A percentile compares a stretch with the other conserved stretches of the same genome.
Conservation (phyloP, 768 basidiomycete genomes). For the Mycena leptocephala region DNA sequence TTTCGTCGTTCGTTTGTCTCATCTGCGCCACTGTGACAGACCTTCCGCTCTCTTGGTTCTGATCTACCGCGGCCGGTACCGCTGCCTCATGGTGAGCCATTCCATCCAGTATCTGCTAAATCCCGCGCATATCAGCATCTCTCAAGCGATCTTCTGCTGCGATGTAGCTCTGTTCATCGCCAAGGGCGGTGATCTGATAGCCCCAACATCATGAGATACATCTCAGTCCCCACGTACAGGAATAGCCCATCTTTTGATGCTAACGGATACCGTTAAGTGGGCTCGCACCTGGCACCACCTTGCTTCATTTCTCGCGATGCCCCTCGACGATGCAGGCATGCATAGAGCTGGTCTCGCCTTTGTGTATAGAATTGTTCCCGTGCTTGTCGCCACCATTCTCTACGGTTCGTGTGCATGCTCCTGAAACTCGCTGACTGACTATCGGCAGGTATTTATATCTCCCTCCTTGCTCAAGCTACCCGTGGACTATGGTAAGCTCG, state of each 20-base stretch:
- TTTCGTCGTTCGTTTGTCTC: no score
- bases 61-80: no score
- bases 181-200: constrained; percentile 6
- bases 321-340: constrained; percentile 16
- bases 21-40: background rate
- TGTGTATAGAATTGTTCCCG: constrained; percentile 7
- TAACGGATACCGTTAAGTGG: background rate
- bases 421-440: constrained; percentile 3
- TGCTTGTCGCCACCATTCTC: constrained; percentile 12
- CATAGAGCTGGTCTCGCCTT: constrained; percentile 9
- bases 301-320: constrained; percentile 1
- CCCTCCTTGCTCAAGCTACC: constrained; percentile 6
- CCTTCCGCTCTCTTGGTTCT: constrained; percentile 1
- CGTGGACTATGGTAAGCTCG: constrained; percentile 8
- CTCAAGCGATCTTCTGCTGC: constrained; percentile 9
- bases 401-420: constrained; percentile 9
- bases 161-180: constrained; percentile 18
- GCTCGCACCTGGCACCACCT: background rate
- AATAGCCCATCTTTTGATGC: constrained; percentile 7
- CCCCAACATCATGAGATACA: background rate
- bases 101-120: constrained; percentile 10
- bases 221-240: constrained; percentile 5
- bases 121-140: constrained; percentile 13
- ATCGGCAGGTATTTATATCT: constrained; percentile 6
- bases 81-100: constrained; percentile 1